Evolutionary conservation across 2,329 filamentous ascomycete genomes (phyloP).

Genomic region (Oidium heveae): DNA sequence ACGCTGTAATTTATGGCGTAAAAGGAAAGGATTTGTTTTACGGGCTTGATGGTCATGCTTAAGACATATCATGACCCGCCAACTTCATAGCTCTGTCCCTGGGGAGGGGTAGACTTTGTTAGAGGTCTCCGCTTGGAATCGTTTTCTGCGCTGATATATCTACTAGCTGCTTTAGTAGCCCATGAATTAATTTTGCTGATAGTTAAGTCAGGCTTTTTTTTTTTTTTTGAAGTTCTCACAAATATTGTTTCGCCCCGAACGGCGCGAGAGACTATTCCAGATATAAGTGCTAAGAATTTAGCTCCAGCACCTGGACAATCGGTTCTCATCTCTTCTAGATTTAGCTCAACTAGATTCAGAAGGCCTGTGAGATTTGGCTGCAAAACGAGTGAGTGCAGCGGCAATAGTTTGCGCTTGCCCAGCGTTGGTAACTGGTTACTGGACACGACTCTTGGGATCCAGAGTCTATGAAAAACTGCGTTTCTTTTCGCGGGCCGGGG

Average conservation of each 20-base stretch:
- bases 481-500: neutral
- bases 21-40: neutral
- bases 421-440: neutral
- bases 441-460: neutral
- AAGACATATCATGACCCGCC: neutral
- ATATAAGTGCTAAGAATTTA: neutral
- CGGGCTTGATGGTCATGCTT: neutral
- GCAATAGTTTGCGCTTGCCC: neutral
- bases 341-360: neutral
- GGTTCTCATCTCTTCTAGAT: neutral
- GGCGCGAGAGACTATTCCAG: too few relatives aligned
- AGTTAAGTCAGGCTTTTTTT: neutral
- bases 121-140: too few relatives aligned
- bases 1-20: neutral
- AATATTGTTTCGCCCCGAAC: neutral
- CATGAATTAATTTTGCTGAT: neutral
- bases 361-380: neutral
- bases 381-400: neutral
- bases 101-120: too few relatives aligned
- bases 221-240: neutral
- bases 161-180: neutral
- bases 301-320: neutral
- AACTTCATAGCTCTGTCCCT: neutral
- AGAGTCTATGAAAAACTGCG: neutral
- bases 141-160: neutral